A percentile compares a stretch with the other conserved stretches of the same genome.
Evolutionary conservation across 345 rosid genomes (phyloP).

Genomic region (Ceriops decandra): DNA sequence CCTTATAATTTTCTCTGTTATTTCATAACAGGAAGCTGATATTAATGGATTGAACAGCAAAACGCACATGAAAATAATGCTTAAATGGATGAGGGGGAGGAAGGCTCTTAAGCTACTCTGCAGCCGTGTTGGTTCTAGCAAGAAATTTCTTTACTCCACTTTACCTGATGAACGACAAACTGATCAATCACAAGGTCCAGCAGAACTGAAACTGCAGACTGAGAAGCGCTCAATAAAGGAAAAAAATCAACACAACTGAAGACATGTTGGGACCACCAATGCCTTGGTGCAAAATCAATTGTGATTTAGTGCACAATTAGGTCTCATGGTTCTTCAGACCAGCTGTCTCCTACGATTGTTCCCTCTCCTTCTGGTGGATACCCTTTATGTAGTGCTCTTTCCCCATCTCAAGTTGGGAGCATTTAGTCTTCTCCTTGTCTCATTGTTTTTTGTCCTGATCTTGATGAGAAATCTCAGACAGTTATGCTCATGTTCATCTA

Average conservation of each 20-base stretch:
- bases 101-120: conserved; percentile 78
- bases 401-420: background rate
- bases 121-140: conserved; percentile 70
- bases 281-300: background rate
- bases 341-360: background rate
- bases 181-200: conserved; percentile 20
- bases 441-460: background rate
- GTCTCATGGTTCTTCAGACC: background rate
- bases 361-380: background rate
- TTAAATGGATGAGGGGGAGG: conserved; percentile 98
- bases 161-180: conserved; percentile 65
- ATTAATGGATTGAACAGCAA: conserved; percentile 69
- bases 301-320: conserved; percentile 6
- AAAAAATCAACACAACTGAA: conserved; percentile 21
- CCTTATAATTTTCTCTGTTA: background rate
- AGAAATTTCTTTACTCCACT: conserved; percentile 67
- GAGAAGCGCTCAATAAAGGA: conserved; percentile 26
- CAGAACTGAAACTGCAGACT: conserved; percentile 22
- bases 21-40: conserved; percentile 57
- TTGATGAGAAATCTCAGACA: background rate
- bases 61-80: conserved; percentile 89
- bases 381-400: background rate
- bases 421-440: background rate
- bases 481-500: too few species aligned
- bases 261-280: background rate